A percentile compares a stretch with the other conserved stretches of the same genome.
Evolutionary conservation across 352 stramenopile genomes (phyloP).

Genomic region (Globisporangium iwayamae): DNA sequence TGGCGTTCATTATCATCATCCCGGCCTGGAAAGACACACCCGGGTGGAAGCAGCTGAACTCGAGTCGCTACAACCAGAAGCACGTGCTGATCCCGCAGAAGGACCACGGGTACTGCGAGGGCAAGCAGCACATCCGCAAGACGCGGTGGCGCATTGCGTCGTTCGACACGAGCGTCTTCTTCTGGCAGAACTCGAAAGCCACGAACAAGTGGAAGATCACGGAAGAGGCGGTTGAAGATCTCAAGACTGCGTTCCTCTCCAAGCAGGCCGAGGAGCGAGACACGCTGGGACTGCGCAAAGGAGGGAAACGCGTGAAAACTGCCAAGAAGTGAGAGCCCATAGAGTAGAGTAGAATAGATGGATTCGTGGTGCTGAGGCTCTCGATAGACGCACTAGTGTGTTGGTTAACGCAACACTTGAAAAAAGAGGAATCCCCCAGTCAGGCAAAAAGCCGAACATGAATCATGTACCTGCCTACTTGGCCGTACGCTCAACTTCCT

Average conservation of each 20-base stretch:
- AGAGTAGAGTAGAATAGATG: conserved; percentile 6
- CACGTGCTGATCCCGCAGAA: conserved; percentile 79
- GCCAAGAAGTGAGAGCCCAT: conserved; percentile 19
- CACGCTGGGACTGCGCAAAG: conserved; percentile 57
- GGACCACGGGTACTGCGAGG: conserved; percentile 89
- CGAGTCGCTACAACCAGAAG: conserved; percentile 70
- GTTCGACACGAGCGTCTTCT: conserved; percentile 96
- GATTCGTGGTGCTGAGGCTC: background rate
- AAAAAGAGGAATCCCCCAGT: background rate
- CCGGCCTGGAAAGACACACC: conserved; percentile 85
- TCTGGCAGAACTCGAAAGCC: conserved; percentile 91
- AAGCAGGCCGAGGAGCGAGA: conserved; percentile 79
- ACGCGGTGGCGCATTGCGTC: conserved; percentile 89
- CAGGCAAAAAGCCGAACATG: background rate
- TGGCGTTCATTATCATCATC: conserved; percentile 92
- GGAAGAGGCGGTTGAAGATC: conserved; percentile 39
- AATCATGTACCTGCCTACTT: conserved; percentile 20
- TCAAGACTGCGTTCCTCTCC: conserved; percentile 65
- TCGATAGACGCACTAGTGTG: background rate
- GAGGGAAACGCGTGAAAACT: conserved; percentile 61
- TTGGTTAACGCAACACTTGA: background rate
- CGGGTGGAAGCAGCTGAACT: conserved; percentile 77
- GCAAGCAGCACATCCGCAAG: conserved; percentile 88
- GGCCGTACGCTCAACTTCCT: conserved; percentile 46
- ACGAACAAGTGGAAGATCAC: conserved; percentile 67